Percentiles rank a stretch among this genome's conserved stretches.
These are phyloP conservation scores for Ormosia emarginata DNA, from an alignment of 306 rosid genomes.

Conservation along the genomic window DNA sequence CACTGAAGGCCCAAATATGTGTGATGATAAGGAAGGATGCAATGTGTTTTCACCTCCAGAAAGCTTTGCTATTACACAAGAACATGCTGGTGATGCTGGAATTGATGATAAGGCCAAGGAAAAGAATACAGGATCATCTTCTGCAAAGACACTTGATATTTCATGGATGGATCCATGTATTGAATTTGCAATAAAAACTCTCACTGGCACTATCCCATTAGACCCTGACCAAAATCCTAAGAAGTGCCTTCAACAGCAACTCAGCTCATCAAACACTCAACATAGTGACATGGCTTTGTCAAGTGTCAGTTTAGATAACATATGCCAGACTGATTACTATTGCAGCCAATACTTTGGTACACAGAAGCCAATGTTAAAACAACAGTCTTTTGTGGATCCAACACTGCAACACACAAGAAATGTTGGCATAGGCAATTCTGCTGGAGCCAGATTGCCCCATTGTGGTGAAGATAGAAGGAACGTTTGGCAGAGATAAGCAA, in stretches of 20 bases:
- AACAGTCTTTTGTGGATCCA: slow-evolving; percentile 36
- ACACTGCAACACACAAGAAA: slow-evolving; percentile 18
- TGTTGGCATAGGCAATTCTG: slow-evolving; percentile 31
- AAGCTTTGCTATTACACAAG: slow-evolving; percentile 3
- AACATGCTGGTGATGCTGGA: slow-evolving; percentile 19
- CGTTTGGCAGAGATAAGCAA: slow-evolving; percentile 33
- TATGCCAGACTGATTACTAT: slow-evolving; percentile 23
- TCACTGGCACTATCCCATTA: slow-evolving; percentile 58
- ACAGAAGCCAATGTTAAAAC: slow-evolving; percentile 27
- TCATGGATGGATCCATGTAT: slow-evolving; percentile 78
- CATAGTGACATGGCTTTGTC: slow-evolving; percentile 30
- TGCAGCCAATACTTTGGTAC: slow-evolving; percentile 26
- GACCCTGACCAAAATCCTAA: slow-evolving; percentile 44
- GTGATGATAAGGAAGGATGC: slow-evolving; percentile 5
- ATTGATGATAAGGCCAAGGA: slow-evolving; percentile 8
- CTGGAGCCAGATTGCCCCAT: slow-evolving; percentile 31
- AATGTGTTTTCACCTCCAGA: slow-evolving; percentile 16
- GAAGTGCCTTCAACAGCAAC: slow-evolving; percentile 48
- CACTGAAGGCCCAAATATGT: neutral
- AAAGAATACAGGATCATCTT: slow-evolving; percentile 30
- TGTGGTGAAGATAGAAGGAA: slow-evolving; percentile 39
- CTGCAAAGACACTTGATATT: slow-evolving; percentile 31
- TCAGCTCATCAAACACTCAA: slow-evolving; percentile 34
- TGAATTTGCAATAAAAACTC: slow-evolving; percentile 75
- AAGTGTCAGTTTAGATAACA: slow-evolving; percentile 22